Base-by-base conservation (phyloP, 2,329 filamentous ascomycete species). In the Fusarium brevicatenulatum region DNA sequence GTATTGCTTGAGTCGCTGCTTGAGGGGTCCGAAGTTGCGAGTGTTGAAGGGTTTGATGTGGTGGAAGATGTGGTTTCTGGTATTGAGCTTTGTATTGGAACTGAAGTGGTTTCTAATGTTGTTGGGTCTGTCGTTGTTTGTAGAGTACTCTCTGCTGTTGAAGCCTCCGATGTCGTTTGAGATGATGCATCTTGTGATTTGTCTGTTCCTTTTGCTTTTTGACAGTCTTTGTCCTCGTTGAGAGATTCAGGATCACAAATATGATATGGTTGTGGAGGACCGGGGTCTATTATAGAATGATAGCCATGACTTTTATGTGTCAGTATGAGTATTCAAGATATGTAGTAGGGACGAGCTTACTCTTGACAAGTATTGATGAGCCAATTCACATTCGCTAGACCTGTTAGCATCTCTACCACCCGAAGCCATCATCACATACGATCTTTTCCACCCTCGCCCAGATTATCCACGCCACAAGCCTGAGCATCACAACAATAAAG, bases 401-500 rank as follows among this genome's bases (percentile, higher is more conserved):
- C 11, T 30, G 68, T 79, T 49, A 79, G 65, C 43, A 59, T 40
- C 19, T 49, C 34, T 55, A 36, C 19, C 19, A 40, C n/a, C 18
- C 21, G 7, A 60, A 63, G 30, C 39, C 42, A 60, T 37, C 53
- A 39, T 28, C 63, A 78, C 81, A 53, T 79, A 82, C 87, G 87
- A 76, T 87, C 86, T 77, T 85, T 82, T n/a, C 78, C 80, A 54
- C 64, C 56, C 34, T 70, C 66, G 18, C 66, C 69, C 34, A 80
- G 70, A 56, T 81, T 78, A 59, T 81, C 79, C 49, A 89, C 85
- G 34, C 87, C 87, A 74, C 87, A 89, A 54, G 82, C 81, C 56
- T 81, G 82, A 54, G 83, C 81, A 75, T 88, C 86, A 77, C 87
- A 88, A 77, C 86, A 86, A 75, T 89, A 89, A 28, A 89, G 79